Evolutionary conservation across 495 filamentous ascomycete species (phyloP), one percentile per base, ranked within the genome.

Genomic region (Cercophora scortea): DNA sequence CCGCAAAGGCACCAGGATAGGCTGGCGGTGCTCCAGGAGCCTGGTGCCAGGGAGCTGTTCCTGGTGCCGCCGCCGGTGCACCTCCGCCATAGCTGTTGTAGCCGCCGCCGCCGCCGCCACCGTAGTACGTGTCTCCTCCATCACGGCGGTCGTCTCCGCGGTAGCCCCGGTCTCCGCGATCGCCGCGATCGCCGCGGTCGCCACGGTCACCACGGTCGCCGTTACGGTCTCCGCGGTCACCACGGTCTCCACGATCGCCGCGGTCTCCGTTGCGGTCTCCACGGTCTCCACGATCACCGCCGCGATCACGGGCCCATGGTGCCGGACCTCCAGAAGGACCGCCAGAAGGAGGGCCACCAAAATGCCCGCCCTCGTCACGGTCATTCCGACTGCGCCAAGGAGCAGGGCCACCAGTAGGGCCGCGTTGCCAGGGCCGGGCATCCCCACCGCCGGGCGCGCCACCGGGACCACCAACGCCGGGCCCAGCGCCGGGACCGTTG

Each of bases 351-450:
- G 68, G 68, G 42, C 59, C 61, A 54, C 42, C 44, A 43, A 49
- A 49, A 38, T 60, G 67, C 16, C 59, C 60, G 45, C 74, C 71
- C 42, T 67, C 53, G 43, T 65, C 66, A 51, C 71, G 69, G 45
- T 75, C 70, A 34, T 67, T 66, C 40, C 73, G 69, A 17, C 62
- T 61, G 42, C 73, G 73, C 86, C 86, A 89, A 15, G 93, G 93
- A 61, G 93, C 92, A 54, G 90, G 81, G 49, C 84, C 90, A 49
- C 91, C 90, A 39, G 90, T 86, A 32, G 90, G 89, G 46, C 88
- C 90, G 55, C 86, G 83, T 69, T 96, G 87, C 93, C 93, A 97
- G 25, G 93, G 93, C 67, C 91, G 91, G 42, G 74, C 74, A 60
- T 81, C 78, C 44, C 73, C 73, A 32, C 42, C 42, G 42, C 42